Base-by-base conservation (phyloP, 106 monocot genomes). In the Phalaenopsis equestris region DNA sequence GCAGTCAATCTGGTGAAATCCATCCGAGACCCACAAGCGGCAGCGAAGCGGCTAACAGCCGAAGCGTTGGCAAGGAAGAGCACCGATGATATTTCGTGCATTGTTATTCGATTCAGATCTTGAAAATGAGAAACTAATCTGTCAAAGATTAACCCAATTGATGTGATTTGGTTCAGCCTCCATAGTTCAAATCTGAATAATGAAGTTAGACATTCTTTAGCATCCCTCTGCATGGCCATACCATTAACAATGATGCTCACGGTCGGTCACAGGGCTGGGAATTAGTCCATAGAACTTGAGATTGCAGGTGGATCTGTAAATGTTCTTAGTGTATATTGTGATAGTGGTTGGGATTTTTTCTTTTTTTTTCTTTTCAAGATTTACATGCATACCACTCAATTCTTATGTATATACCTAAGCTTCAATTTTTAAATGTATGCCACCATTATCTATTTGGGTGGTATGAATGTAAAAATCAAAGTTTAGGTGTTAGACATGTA, bases 21-120 rank as follows among this genome's bases (percentile, higher is more conserved):
- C 55, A 78, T 82, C 14, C 85, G 84, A 56, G 89, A 91, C 41
- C 91, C 91, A 7, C 84, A 83, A 42, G 56, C 81, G 8, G 89
- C 91, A 21, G 89, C 91, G 2, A 89, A 85, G 78, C 61, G 79
- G 3, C 30, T 91, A 45, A 86, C 87, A 6, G 55, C 78, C 4
- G 89, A 83, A 80, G 89, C 89, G 16, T 39, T 89, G 41, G 61
- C 57, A 4, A 84, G 85, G 77, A 81, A 83, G 9, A 89, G 91
- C 77, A 89, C 87, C 42, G 91, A 91, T 42, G 91, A 91, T 48
- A 91, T 91, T 45, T 91, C 91, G 1, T 91, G 91, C 79, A 91
- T 91, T 15, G 88, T 91, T 37, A 58, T 78, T 41, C 78, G 57
- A 41, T 78, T 78, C 39, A 14, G 76, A 23, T 49, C 42, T 24